Percentiles rank a stretch among this genome's conserved stretches.
Evolutionary conservation across 2,329 filamentous ascomycete species (phyloP).

Genomic region (Aspergillus nomiae): DNA sequence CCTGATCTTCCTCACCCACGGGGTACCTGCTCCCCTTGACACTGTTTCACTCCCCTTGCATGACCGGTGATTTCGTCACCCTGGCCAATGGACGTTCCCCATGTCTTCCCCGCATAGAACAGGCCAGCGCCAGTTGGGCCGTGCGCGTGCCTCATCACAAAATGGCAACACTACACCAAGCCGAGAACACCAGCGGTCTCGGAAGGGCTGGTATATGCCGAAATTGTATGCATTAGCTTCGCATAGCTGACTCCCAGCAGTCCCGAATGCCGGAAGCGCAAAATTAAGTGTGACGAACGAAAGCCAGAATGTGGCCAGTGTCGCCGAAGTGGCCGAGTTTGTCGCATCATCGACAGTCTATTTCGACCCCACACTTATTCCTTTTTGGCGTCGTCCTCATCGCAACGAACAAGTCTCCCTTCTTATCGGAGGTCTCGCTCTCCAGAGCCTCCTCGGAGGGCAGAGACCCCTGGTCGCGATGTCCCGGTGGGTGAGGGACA

Average conservation of each 20-base stretch:
- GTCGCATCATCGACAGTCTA: constrained; percentile 21
- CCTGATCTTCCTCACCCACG: too few species aligned
- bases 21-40: too few species aligned
- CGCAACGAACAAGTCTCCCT: neutral
- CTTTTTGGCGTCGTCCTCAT: neutral
- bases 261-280: constrained; percentile 14
- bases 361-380: constrained; percentile 9
- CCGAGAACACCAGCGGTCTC: neutral
- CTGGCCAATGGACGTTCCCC: too few species aligned
- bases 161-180: neutral
- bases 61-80: too few species aligned
- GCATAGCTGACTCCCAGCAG: neutral
- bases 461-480: too few species aligned
- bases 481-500: too few species aligned
- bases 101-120: neutral
- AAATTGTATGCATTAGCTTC: neutral
- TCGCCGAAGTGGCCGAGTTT: constrained; percentile 17
- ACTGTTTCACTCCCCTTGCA: too few species aligned
- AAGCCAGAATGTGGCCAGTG: constrained; percentile 23
- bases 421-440: too few species aligned
- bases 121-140: neutral
- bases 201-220: neutral
- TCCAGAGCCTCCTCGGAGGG: too few species aligned
- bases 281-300: constrained; percentile 26
- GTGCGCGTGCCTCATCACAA: neutral